A percentile compares a stretch with the other conserved stretches of the same genome.
Conservation (phyloP, 306 rosid species). For the Malus orientalis region DNA sequence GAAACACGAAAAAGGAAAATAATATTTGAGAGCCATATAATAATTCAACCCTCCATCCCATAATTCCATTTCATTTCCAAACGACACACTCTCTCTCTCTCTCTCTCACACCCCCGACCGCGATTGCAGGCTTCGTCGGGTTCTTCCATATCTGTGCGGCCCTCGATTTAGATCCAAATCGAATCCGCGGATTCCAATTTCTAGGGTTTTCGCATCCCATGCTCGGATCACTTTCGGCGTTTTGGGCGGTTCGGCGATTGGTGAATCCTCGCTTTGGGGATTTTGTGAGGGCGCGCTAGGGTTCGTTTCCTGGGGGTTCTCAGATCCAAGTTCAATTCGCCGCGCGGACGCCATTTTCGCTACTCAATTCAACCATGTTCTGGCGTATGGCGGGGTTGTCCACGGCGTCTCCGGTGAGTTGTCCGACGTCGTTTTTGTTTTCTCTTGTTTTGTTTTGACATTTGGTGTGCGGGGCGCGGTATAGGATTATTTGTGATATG, state of each 20-base stretch:
- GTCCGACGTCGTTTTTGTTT: background rate
- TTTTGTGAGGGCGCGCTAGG: constrained; percentile 43
- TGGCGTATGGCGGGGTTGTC: constrained; percentile 99
- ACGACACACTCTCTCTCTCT: background rate
- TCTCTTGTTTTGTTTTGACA: background rate
- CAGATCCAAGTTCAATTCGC: constrained; percentile 54
- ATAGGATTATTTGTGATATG: background rate
- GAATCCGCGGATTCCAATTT: constrained; percentile 18
- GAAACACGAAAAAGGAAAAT: background rate
- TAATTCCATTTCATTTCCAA: background rate
- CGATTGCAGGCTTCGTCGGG: constrained; percentile 50
- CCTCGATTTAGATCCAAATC: constrained; percentile 43
- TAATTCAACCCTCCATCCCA: background rate
- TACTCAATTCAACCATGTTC: constrained; percentile 58
- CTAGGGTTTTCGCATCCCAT: constrained; percentile 40
- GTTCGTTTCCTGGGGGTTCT: constrained; percentile 39
- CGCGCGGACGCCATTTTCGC: constrained; percentile 8
- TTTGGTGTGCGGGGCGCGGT: constrained; percentile 7
- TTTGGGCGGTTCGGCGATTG: constrained; percentile 10
- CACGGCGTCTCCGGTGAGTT: constrained; percentile 96
- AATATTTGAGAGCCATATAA: background rate
- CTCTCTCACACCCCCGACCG: constrained; percentile 24
- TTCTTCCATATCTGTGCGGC: constrained; percentile 8
- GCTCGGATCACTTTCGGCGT: constrained; percentile 2
- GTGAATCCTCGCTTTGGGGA: constrained; percentile 13